Evolutionary conservation across 305 asterid genomes (phyloP).

Genomic region (Fraxinus nigra): DNA sequence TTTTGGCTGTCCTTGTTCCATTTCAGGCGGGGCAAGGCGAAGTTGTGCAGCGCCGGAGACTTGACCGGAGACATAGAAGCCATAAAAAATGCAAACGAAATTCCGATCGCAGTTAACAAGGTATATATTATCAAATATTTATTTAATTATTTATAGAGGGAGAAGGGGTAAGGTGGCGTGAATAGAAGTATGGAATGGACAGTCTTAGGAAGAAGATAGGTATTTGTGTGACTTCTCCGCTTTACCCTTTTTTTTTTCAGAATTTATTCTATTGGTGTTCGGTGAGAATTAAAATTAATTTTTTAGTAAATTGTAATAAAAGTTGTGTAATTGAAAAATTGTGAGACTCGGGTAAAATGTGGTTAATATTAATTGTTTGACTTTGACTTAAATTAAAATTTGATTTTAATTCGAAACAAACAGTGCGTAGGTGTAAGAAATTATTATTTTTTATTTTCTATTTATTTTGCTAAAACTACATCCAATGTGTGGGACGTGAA

Average conservation of each 20-base stretch:
- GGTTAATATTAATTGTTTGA: too few relatives aligned
- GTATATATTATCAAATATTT: background rate
- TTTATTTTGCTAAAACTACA: too few relatives aligned
- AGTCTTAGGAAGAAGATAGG: background rate
- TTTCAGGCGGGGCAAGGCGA: conserved; percentile 19
- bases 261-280: background rate
- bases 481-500: too few relatives aligned
- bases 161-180: background rate
- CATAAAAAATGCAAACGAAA: background rate
- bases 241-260: background rate
- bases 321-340: too few relatives aligned
- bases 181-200: background rate
- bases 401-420: too few relatives aligned
- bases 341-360: too few relatives aligned
- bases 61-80: conserved; percentile 23
- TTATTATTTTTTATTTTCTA: too few relatives aligned
- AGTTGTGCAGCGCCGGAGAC: conserved; percentile 24
- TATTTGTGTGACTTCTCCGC: background rate
- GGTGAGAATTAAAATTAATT: too few relatives aligned
- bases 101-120: background rate
- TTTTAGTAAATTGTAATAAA: too few relatives aligned
- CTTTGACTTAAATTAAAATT: too few relatives aligned
- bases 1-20: conserved; percentile 8
- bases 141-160: too few relatives aligned
- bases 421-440: too few relatives aligned